A percentile compares a stretch with the other conserved stretches of the same genome.
phyloP scores from a whole-genome alignment of 78 protist species.

The Paulinella micropora region DNA sequence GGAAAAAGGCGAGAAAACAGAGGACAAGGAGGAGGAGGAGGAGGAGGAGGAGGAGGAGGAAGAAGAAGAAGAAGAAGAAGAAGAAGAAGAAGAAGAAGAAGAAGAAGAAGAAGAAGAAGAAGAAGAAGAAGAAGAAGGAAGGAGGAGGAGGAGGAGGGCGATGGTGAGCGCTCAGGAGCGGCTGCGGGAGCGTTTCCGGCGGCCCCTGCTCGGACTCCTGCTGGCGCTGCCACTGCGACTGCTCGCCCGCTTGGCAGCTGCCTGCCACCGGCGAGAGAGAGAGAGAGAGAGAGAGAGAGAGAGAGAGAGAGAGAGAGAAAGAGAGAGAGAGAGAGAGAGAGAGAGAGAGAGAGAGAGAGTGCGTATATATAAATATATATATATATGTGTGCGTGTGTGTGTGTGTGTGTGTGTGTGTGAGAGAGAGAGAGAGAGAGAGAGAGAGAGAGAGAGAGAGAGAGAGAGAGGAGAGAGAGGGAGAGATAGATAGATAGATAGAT shows the following conservation, averaged over 20 bases:
- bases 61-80: background rate
- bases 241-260: background rate
- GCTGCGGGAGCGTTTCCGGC: background rate
- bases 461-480: no score
- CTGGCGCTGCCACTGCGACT: background rate
- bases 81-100: background rate
- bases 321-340: slow-evolving; percentile 15
- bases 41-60: background rate
- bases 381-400: no score
- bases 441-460: no score
- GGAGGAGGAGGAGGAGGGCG: slow-evolving; percentile 9
- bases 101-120: background rate
- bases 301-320: slow-evolving; percentile 14
- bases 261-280: background rate
- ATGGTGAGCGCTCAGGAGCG: background rate
- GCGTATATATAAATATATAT: no score
- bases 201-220: background rate
- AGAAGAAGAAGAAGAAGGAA: slow-evolving; percentile 1
- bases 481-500: no score
- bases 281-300: slow-evolving; percentile 15
- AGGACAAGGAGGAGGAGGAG: no score
- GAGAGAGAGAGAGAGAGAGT: slow-evolving; percentile 14
- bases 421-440: slow-evolving; percentile 10
- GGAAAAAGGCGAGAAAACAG: background rate
- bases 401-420: no score